These are phyloP conservation scores for Talaromyces sp. DNA, from an alignment of 2,329 filamentous ascomycete genomes.

Conservation along the genomic window DNA sequence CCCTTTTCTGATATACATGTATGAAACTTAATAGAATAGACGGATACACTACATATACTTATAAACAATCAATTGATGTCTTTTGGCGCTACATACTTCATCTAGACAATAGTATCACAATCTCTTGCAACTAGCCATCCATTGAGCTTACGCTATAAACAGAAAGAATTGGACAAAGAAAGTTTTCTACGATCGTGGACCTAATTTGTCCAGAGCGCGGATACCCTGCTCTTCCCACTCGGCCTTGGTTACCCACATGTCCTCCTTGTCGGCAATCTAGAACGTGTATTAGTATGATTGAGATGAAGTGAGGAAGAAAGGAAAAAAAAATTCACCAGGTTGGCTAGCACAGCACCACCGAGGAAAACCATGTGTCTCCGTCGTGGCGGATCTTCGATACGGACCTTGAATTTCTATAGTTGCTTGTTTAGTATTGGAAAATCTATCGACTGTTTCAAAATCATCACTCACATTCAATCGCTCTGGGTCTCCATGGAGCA, in stretches of 20 bases:
- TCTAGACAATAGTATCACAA: not conserved
- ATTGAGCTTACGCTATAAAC: slow-evolving; percentile 12
- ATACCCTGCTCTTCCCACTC: slow-evolving; percentile 95
- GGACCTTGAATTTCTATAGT: slow-evolving; percentile 89
- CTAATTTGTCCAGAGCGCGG: slow-evolving; percentile 83
- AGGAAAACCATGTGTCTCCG: slow-evolving; percentile 99
- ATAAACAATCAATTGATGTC: not conserved
- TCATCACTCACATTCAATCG: slow-evolving; percentile 60
- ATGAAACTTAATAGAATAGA: not conserved
- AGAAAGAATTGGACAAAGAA: not conserved
- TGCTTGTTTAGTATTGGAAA: not conserved
- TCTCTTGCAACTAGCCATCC: not conserved
- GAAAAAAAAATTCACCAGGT: slow-evolving; percentile 60
- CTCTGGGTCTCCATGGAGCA: slow-evolving; percentile 87
- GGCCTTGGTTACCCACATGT: slow-evolving; percentile 97
- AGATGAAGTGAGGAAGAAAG: not conserved
- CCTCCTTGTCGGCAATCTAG: slow-evolving; percentile 93
- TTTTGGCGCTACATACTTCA: not conserved
- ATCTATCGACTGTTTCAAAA: too few relatives aligned
- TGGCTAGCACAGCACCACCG: slow-evolving; percentile 90
- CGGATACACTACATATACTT: not conserved
- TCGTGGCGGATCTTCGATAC: slow-evolving; percentile 95
- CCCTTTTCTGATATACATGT: not conserved
- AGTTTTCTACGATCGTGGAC: slow-evolving; percentile 61
- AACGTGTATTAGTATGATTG: not conserved